Evolutionary conservation across 352 stramenopile genomes (phyloP).

Genomic region (Globisporangium rhizosaccharum): DNA sequence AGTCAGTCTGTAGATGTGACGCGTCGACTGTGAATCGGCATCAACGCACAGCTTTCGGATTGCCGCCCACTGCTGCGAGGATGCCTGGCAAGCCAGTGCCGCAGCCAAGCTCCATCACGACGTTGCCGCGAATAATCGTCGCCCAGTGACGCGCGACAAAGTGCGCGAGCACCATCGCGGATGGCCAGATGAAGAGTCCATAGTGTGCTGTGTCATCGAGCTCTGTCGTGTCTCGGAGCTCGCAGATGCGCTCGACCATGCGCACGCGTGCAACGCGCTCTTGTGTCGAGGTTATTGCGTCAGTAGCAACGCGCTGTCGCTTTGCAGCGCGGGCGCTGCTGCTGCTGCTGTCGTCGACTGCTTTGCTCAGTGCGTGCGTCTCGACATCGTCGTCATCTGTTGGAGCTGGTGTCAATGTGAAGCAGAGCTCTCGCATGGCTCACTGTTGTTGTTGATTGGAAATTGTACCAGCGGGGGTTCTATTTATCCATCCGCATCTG

Average conservation of each 20-base stretch:
- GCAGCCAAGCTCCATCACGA: conserved; percentile 59
- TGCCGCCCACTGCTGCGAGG: conserved; percentile 35
- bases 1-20: too few species aligned
- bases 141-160: conserved; percentile 34
- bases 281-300: not conserved
- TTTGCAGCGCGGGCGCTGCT: not conserved
- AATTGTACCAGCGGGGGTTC: too few species aligned
- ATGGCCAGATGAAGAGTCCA: conserved; percentile 65
- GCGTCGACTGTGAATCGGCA: not conserved
- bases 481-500: too few species aligned
- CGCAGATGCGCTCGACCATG: conserved; percentile 57
- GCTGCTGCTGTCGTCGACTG: not conserved
- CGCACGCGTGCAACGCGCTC: conserved; percentile 21
- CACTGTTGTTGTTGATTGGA: too few species aligned
- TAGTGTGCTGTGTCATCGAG: conserved; percentile 28
- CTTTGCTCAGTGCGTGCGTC: not conserved
- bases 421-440: not conserved
- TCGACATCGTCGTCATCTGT: not conserved
- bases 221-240: conserved; percentile 16
- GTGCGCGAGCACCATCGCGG: conserved; percentile 40
- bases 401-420: not conserved
- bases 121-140: conserved; percentile 24
- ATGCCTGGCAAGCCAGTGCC: conserved; percentile 65
- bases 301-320: not conserved
- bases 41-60: conserved; percentile 17